Conservation (phyloP, 768 basidiomycete genomes). For the Xerocomellus chrysenteron region DNA sequence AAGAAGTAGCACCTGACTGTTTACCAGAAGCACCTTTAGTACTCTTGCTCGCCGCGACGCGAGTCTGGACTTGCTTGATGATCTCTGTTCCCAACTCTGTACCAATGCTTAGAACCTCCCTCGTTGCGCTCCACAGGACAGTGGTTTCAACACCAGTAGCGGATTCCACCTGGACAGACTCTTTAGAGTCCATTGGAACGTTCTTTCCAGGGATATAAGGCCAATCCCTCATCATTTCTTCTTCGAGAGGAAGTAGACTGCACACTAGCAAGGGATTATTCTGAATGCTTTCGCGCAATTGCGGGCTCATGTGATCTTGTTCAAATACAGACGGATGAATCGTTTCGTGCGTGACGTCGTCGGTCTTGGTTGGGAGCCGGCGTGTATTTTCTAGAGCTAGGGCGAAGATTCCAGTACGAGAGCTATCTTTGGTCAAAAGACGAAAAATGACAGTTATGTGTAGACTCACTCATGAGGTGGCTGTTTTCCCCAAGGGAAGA, state of each 20-base stretch:
- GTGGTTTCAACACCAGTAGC: conserved; percentile 1
- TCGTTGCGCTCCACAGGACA: conserved; percentile 17
- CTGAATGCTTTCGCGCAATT: conserved; percentile 36
- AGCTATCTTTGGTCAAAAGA: conserved; percentile 33
- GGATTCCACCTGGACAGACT: conserved; percentile 6
- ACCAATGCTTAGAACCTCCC: conserved; percentile 14
- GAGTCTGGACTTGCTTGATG: conserved; percentile 22
- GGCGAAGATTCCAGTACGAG: conserved; percentile 53
- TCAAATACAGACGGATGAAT: conserved; percentile 61
- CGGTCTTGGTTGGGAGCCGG: conserved; percentile 42
- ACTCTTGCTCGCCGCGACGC: conserved; percentile 2
- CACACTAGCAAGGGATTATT: conserved; percentile 46
- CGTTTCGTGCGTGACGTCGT: conserved; percentile 54
- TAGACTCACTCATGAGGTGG: conserved; percentile 57
- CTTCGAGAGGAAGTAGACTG: conserved; percentile 50
- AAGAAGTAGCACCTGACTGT: conserved; percentile 21
- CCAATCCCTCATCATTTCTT: conserved; percentile 49
- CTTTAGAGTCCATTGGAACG: conserved; percentile 6
- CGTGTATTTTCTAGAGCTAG: conserved; percentile 47
- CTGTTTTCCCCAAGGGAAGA: conserved; percentile 59
- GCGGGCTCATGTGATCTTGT: conserved; percentile 38
- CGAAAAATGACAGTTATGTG: not conserved
- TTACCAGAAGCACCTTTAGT: conserved; percentile 5
- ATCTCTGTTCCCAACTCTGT: conserved; percentile 20
- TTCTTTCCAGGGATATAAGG: conserved; percentile 35